These are phyloP conservation scores for Sambucus nigra DNA, from an alignment of 129 eudicot species.

Conservation along the genomic window DNA sequence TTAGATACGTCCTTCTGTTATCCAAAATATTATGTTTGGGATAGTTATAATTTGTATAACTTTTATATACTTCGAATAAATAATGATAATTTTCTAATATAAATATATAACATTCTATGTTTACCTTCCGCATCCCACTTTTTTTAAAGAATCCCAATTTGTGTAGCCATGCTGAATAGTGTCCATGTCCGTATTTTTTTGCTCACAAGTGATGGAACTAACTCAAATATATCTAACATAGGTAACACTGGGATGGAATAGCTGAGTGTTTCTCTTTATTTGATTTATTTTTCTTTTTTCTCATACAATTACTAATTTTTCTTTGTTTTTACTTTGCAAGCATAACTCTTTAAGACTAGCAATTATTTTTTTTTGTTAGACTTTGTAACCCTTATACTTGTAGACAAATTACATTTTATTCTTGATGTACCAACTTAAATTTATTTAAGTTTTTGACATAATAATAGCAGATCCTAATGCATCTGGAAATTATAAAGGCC, in stretches of 20 bases:
- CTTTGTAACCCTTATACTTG: no score
- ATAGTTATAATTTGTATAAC: no score
- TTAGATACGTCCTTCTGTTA: no score
- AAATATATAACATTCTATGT: neutral
- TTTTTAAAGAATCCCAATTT: no score
- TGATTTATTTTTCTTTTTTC: neutral
- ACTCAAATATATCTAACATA: neutral
- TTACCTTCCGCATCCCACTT: no score
- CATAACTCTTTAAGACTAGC: no score
- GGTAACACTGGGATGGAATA: neutral
- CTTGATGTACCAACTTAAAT: neutral
- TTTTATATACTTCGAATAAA: no score
- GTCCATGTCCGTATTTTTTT: neutral
- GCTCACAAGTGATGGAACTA: neutral
- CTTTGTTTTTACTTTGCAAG: neutral
- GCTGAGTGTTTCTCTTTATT: neutral
- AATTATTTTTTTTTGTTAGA: neutral
- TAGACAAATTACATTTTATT: neutral
- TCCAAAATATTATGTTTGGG: no score
- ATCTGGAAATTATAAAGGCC: conserved; percentile 28
- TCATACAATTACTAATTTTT: neutral
- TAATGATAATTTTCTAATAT: no score
- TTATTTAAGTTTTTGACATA: neutral
- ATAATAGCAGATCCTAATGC: conserved; percentile 37
- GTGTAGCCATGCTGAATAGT: neutral